Evolutionary conservation across 2,329 filamentous ascomycete species (phyloP), one percentile per base, ranked within the genome.

Genomic region (Penicillium carneum): DNA sequence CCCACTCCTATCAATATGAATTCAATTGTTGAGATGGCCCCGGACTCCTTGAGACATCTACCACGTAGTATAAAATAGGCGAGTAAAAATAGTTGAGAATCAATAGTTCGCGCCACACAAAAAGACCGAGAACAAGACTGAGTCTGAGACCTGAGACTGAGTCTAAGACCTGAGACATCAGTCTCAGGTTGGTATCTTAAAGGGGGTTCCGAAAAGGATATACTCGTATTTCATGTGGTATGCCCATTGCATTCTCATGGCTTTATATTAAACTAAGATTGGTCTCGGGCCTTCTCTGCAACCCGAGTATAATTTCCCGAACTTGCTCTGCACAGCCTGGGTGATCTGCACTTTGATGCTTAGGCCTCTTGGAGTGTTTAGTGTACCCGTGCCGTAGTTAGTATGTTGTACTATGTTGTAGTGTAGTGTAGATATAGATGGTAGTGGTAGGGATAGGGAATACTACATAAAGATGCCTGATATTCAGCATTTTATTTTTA

Each of bases 161-260:
- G 20, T 20, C 20, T 20, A 20, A 20, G 20, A 20, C 20, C 20
- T 20, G 20, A 23, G 20, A 23, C 20, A n/a, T n/a, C n/a, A n/a
- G 52, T 55, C 42, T 55, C 52, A 55, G 20, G 16, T 47, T 16
- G 41, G 51, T 46, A 55, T 55, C 20, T 38, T 36, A n/a, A 45
- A 45, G 39, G 39, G 39, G 39, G 11, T 50, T 14, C 31, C 10
- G 36, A 41, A 4, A 18, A 38, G 33, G 20, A 4, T 3, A 47
- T 10, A 38, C 1, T 20, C 10, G 39, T 10, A 31, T 46, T n/a
- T 31, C 10, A n/a, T 26, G 26, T 38, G 34, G 20, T 12, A 39
- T 29, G 33, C 31, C 6, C 18, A 3, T 49, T 16, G 31, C 47
- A 51, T 49, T 34, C 31, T 48, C 4, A 14, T 34, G 46, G 34